Conservation (phyloP, 805 yeast species). For the Ogataea siamensis region DNA sequence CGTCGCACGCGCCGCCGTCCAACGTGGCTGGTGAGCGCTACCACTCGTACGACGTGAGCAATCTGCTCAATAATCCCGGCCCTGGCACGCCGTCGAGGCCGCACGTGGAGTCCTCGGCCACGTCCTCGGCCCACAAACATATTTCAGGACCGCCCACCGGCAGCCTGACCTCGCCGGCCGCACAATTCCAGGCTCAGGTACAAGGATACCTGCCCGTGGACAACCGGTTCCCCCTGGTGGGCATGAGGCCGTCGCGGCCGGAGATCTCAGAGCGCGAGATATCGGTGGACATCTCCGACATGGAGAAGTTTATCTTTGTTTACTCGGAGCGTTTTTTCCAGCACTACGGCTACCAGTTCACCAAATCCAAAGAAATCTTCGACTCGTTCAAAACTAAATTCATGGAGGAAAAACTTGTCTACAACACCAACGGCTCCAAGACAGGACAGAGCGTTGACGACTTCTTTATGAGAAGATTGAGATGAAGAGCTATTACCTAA, state of each 20-base stretch:
- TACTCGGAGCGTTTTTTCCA: slow-evolving; percentile 34
- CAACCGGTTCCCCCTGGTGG: slow-evolving; percentile 4
- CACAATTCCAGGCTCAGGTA: slow-evolving; percentile 14
- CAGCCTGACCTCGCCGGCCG: slow-evolving; percentile 4
- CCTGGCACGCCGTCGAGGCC: slow-evolving; percentile 9
- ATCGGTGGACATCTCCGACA: slow-evolving; percentile 27
- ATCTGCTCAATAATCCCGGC: slow-evolving; percentile 13
- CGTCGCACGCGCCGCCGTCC: slow-evolving; percentile 5
- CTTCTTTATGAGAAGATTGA: slow-evolving; percentile 20
- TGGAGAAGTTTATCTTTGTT: slow-evolving; percentile 35
- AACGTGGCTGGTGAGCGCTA: slow-evolving; percentile 15
- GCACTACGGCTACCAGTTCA: slow-evolving; percentile 26
- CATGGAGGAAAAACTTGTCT: slow-evolving; percentile 32
- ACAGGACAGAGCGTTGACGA: slow-evolving; percentile 21
- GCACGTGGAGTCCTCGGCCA: slow-evolving; percentile 7
- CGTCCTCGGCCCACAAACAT: slow-evolving; percentile 11
- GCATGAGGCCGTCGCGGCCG: slow-evolving; percentile 2
- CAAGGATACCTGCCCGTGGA: slow-evolving; percentile 16
- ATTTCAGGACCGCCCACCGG: slow-evolving; percentile 4
- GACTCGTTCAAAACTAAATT: slow-evolving; percentile 32
- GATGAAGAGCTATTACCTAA: slow-evolving; percentile 8
- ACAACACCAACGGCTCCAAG: slow-evolving; percentile 14
- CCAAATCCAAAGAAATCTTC: slow-evolving; percentile 30
- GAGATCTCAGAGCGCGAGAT: slow-evolving; percentile 12
- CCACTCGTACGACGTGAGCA: slow-evolving; percentile 19